A percentile compares a stretch with the other conserved stretches of the same genome.
Evolutionary conservation across 257 asterid genomes (phyloP).

Genomic region (Solanum piurae): DNA sequence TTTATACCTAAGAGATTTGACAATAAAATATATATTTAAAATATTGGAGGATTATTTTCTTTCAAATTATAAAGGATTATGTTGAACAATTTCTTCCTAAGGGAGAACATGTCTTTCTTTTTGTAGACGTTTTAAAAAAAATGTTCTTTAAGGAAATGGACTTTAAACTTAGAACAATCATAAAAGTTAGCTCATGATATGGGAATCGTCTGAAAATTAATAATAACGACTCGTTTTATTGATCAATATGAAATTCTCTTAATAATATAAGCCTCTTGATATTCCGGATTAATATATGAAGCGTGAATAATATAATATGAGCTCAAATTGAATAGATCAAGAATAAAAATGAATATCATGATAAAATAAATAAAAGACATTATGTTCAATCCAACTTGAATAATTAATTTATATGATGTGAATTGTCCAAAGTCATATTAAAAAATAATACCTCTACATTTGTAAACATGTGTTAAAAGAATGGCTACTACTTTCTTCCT

Average conservation of each 20-base stretch:
- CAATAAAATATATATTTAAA: not conserved
- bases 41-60: not conserved
- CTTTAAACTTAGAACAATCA: too few relatives aligned
- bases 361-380: not conserved
- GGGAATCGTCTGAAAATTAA: not conserved
- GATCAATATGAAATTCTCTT: not conserved
- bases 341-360: not conserved
- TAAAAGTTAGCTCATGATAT: not conserved
- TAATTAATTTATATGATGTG: not conserved
- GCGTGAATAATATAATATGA: not conserved
- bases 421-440: not conserved
- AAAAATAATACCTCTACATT: not conserved
- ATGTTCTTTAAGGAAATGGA: too few relatives aligned
- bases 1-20: too few relatives aligned
- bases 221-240: not conserved
- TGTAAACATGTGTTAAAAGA: not conserved
- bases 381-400: not conserved
- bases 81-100: not conserved
- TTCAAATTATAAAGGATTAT: not conserved
- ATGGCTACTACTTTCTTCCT: not conserved
- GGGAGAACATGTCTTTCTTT: not conserved
- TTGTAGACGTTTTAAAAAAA: not conserved
- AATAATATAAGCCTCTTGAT: not conserved
- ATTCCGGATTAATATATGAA: not conserved
- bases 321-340: not conserved